These are phyloP conservation scores for Beauveria australis DNA, from an alignment of 2,329 filamentous ascomycete species.

Conservation along the genomic window DNA sequence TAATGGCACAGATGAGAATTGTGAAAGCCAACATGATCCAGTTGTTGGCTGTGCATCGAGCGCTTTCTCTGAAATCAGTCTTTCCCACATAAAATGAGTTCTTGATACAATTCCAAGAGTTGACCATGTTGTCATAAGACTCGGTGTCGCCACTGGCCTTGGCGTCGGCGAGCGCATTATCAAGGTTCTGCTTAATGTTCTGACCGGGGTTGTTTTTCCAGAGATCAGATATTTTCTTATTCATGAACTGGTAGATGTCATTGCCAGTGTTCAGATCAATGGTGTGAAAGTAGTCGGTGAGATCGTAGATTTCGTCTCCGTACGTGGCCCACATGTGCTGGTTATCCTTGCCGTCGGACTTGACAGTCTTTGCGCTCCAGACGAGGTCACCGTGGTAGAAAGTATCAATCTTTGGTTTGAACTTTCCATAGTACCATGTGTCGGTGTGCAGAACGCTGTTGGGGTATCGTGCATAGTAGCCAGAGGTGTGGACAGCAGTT, in stretches of 20 bases:
- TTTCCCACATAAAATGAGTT: constrained; percentile 77
- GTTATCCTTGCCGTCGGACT: constrained; percentile 55
- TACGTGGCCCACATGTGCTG: constrained; percentile 75
- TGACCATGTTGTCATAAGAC: constrained; percentile 40
- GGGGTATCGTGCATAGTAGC: constrained; percentile 47
- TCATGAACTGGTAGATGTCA: constrained; percentile 61
- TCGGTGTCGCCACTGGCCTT: constrained; percentile 43
- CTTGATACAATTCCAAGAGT: constrained; percentile 72
- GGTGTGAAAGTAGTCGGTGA: constrained; percentile 88
- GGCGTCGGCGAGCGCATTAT: constrained; percentile 40
- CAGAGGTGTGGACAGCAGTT: constrained; percentile 62
- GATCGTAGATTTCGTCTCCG: constrained; percentile 69
- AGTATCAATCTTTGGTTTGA: constrained; percentile 71
- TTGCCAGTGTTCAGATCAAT: constrained; percentile 48
- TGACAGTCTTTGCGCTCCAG: constrained; percentile 51
- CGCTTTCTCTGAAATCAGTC: constrained; percentile 70
- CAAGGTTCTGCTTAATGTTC: constrained; percentile 64
- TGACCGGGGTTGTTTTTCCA: constrained; percentile 69
- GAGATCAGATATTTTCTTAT: constrained; percentile 55
- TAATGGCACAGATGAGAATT: constrained; percentile 72
- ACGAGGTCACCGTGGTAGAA: constrained; percentile 87
- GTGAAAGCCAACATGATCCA: constrained; percentile 84
- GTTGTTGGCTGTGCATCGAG: constrained; percentile 80
- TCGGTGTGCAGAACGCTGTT: constrained; percentile 50
- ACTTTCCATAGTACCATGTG: constrained; percentile 70